A percentile compares a stretch with the other conserved stretches of the same genome.
Evolutionary conservation across 1,139 yeast genomes (phyloP).

Genomic region (Zhuliangozyma parablackwelliae): DNA sequence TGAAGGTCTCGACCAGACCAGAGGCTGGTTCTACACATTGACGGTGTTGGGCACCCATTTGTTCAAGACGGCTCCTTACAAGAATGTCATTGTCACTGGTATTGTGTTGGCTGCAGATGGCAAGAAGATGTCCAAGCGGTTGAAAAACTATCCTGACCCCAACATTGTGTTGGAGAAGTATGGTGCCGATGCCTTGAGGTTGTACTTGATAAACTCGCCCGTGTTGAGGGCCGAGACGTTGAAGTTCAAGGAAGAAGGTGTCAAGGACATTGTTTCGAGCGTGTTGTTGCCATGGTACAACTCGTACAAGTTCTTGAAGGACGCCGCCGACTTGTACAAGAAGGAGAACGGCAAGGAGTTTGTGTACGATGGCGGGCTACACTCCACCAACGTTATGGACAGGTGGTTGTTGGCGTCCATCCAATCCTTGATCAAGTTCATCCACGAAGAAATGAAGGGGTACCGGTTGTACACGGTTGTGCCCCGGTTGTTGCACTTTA

Average conservation of each 20-base stretch:
- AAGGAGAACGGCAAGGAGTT: constrained; percentile 72
- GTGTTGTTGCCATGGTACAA: constrained; percentile 98
- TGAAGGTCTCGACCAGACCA: constrained; percentile 98
- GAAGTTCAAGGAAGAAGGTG: constrained; percentile 98
- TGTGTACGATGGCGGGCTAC: constrained; percentile 59
- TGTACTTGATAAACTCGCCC: constrained; percentile 94
- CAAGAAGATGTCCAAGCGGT: constrained; percentile 97
- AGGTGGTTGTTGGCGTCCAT: constrained; percentile 93
- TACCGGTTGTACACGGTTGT: constrained; percentile 95
- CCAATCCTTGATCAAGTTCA: constrained; percentile 81
- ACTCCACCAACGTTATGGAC: constrained; percentile 90
- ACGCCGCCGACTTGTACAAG: constrained; percentile 80
- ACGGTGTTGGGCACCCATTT: constrained; percentile 94
- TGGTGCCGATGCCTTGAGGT: constrained; percentile 97
- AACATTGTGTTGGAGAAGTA: constrained; percentile 71
- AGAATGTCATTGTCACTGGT: constrained; percentile 95
- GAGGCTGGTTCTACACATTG: constrained; percentile 99
- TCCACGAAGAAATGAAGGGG: constrained; percentile 83
- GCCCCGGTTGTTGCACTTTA: constrained; percentile 79
- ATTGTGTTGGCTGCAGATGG: constrained; percentile 97
- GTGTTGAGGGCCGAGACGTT: constrained; percentile 94
- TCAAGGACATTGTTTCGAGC: constrained; percentile 92
- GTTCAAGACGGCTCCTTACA: constrained; percentile 87
- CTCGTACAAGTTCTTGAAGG: constrained; percentile 92
- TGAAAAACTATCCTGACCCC: constrained; percentile 98